These are phyloP conservation scores for Sugiyamaella japonica DNA, from an alignment of 1,139 yeast species.

Conservation along the genomic window DNA sequence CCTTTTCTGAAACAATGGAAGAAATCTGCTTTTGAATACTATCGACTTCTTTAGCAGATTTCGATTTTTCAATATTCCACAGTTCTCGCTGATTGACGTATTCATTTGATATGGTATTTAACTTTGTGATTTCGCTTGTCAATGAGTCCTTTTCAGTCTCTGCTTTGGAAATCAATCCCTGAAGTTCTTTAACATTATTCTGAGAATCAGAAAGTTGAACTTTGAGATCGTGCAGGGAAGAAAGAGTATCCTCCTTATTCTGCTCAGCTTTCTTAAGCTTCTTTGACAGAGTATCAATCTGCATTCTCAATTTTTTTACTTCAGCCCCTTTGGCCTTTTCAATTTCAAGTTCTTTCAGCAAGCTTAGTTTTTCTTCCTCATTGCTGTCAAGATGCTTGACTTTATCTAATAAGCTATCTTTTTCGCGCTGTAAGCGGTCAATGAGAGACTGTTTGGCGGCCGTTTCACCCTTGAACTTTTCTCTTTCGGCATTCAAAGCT, in stretches of 20 bases:
- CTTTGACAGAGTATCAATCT: constrained; percentile 43
- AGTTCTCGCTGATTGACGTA: constrained; percentile 28
- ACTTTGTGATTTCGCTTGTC: constrained; percentile 30
- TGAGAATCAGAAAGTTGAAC: constrained; percentile 29
- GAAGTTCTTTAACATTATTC: constrained; percentile 25
- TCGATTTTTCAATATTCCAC: constrained; percentile 34
- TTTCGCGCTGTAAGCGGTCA: constrained; percentile 29
- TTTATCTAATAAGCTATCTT: constrained; percentile 25
- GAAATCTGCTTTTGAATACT: constrained; percentile 29
- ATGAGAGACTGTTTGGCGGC: constrained; percentile 33
- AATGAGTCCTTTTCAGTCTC: constrained; percentile 47
- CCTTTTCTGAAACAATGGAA: constrained; percentile 31
- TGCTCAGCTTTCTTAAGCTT: constrained; percentile 41
- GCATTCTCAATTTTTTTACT: constrained; percentile 26
- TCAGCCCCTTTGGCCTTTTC: constrained; percentile 29
- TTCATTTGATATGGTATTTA: constrained; percentile 30
- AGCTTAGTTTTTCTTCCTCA: constrained; percentile 27
- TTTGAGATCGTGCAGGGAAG: constrained; percentile 26
- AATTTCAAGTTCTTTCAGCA: constrained; percentile 30
- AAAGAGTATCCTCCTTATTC: constrained; percentile 29
- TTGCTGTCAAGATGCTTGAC: constrained; percentile 22
- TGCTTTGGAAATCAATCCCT: constrained; percentile 35
- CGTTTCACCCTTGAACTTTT: constrained; percentile 30
- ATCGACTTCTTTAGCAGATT: constrained; percentile 30
- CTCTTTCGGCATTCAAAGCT: constrained; percentile 27